A percentile compares a stretch with the other conserved stretches of the same genome.
Conservation (phyloP, 139 green algal genomes). For the Dunaliella primolecta region DNA sequence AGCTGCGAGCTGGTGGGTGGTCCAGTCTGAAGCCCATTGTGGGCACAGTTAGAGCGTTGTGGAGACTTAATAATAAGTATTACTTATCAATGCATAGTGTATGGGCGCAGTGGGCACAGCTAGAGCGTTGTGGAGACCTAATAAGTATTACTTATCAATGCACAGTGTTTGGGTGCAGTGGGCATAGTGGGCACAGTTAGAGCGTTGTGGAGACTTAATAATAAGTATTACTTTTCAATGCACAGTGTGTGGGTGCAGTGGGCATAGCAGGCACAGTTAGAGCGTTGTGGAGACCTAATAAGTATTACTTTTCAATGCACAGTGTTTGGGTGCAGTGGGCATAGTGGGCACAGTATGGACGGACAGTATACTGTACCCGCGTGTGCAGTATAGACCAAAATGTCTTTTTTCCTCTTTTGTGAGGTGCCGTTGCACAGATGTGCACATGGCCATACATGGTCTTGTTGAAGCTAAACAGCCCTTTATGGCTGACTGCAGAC, state of each 20-base stretch:
- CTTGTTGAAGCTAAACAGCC: too few relatives aligned
- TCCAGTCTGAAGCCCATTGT: background rate
- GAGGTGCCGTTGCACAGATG: too few relatives aligned
- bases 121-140: background rate
- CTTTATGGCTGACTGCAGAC: too few relatives aligned
- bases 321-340: too few relatives aligned
- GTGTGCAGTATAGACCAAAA: too few relatives aligned
- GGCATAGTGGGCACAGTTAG: too few relatives aligned
- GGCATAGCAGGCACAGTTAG: background rate
- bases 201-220: background rate
- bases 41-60: too few relatives aligned
- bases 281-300: background rate
- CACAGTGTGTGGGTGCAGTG: background rate
- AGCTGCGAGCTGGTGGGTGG: slow-evolving; percentile 21
- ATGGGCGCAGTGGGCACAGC: background rate
- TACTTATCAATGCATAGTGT: background rate
- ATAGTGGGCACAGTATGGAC: too few relatives aligned
- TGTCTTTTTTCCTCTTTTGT: too few relatives aligned
- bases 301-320: background rate
- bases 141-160: background rate
- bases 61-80: background rate
- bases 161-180: too few relatives aligned
- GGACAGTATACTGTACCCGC: too few relatives aligned
- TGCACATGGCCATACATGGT: too few relatives aligned
- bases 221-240: background rate